Evolutionary conservation across 2,329 filamentous ascomycete genomes (phyloP), one percentile per base, ranked within the genome.

Genomic region (Tolypocladium cylindrosporum): DNA sequence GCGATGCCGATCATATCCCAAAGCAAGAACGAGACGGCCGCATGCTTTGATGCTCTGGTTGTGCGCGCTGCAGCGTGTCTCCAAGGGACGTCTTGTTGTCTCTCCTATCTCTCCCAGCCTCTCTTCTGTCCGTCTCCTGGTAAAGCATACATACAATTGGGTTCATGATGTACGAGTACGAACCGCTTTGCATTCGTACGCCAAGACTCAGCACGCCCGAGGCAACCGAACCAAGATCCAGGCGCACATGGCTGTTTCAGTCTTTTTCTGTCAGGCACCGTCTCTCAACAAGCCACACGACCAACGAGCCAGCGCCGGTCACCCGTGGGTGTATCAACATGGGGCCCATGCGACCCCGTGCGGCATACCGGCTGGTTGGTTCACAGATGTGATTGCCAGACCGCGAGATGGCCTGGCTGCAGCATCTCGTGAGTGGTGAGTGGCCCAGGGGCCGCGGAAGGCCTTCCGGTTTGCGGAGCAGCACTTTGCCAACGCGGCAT

Each of bases 391-490:
- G 53, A 55, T 39, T 39, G 16, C 54, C 21, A 42, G 54, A 39
- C 39, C 16, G 34, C 34, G 42, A 55, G 36, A 55, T 52, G 55
- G 51, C 27, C 51, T 45, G 55, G 53, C 53, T 57, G 55, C 58
- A 57, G 39, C 48, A 34, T 42, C 45, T 57, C 27, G 5, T 54
- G 34, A 50, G 31, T 56, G 53, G 45, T 48, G 34, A 50, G 31
- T 56, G 53, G 45, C 39, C 45, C 42, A 21, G 48, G 55, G 43
- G 57, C 57, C 51, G 57, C 54, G 59, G 57, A 60, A 60, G 59
- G 31, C 21, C 43, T 52, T 59, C 60, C 60, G 56, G 60, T 34
- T 54, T 55, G 55, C 58, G 50, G 54, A 51, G 56, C 56, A 54
- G 56, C 56, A 57, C 31, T 31, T 45, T 24, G 27, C 53, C 40